Evolutionary conservation across 257 asterid species (phyloP), one percentile per base, ranked within the genome.

Genomic region (Nicotiana otophora): DNA sequence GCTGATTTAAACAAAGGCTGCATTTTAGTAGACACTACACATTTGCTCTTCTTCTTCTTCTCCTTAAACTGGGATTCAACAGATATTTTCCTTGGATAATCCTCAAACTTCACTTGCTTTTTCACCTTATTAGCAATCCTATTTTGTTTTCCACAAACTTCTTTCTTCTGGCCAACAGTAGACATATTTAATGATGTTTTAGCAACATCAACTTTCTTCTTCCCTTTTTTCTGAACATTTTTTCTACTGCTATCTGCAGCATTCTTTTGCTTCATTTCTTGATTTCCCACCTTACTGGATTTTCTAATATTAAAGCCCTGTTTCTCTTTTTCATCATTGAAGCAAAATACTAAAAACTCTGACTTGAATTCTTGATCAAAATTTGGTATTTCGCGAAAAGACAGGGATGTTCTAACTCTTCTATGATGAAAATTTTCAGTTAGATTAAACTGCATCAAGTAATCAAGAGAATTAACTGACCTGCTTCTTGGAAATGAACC

Each of bases 401-500:
- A 89, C 3, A 83, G 82, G 1, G 93, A 89, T 4, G 97, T 89
- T 72, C 88, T 83, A 0, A 88, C 90, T 67, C 97, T 84, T 78
- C 94, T 81, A 62, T 90, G 96, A 1, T 62, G 91, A 20, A 69
- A 66, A 16, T 57, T 81, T 68, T 81, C 19, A 26, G 63, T 28
- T 51, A 80, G 33, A 80, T 89, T 92, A 58, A 90, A 58, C 9
- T 87, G 86, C 2, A 89, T 68, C 55, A 87, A 82, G 82, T 86
- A 89, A 81, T 92, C 94, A 57, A 89, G 84, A 39, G 92, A 92
- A 34, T 84, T 89, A 31, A 70, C 92, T 10, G 94, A 90, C 83
- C 84, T 89, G 86, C 93, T 92, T 58, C 92, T 82, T 83, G 91
- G 84, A 48, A 63, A 88, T 62, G 90, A 85, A 16, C 89, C 91